Percentiles rank a stretch among this genome's conserved stretches.
phyloP scores from a whole-genome alignment of 1,284 basidiomycete species.

The Trichosporon faecale region DNA sequence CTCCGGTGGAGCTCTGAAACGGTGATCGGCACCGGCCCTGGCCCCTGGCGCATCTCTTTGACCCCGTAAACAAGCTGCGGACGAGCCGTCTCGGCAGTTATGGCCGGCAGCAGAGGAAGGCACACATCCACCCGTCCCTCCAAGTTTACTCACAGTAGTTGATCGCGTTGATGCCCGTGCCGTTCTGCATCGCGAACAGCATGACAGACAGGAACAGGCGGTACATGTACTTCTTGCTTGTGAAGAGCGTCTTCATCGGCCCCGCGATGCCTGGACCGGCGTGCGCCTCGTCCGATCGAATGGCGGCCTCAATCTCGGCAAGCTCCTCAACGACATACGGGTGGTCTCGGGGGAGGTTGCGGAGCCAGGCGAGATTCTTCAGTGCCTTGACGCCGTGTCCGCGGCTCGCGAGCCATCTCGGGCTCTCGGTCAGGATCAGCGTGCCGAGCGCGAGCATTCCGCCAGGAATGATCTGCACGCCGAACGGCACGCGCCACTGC shows the following conservation, averaged over 20 bases:
- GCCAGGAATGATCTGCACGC: constrained; percentile 59
- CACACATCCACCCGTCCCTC: neutral
- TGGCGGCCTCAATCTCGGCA: constrained; percentile 29
- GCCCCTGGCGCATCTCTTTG: neutral
- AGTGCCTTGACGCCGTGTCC: constrained; percentile 52
- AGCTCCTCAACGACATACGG: constrained; percentile 52
- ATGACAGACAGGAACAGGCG: constrained; percentile 15
- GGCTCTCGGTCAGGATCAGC: constrained; percentile 56
- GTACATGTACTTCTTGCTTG: neutral
- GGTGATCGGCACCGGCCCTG: neutral
- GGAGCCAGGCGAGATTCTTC: constrained; percentile 52
- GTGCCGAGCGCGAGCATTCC: constrained; percentile 54
- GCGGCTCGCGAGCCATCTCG: constrained; percentile 56
- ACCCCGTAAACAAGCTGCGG: neutral
- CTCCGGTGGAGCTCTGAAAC: neutral
- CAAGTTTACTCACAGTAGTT: constrained; percentile 25
- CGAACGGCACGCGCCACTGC: constrained; percentile 57
- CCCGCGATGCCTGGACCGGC: constrained; percentile 14
- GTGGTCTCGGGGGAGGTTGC: constrained; percentile 50
- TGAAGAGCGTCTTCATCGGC: constrained; percentile 17
- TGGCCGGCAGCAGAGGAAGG: neutral
- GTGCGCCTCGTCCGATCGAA: constrained; percentile 31
- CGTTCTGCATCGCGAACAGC: constrained; percentile 22
- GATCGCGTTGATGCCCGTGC: constrained; percentile 20
- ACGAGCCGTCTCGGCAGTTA: neutral